Evolutionary conservation across 2,329 filamentous ascomycete species (phyloP).

Genomic region (Penicillium olsonii): DNA sequence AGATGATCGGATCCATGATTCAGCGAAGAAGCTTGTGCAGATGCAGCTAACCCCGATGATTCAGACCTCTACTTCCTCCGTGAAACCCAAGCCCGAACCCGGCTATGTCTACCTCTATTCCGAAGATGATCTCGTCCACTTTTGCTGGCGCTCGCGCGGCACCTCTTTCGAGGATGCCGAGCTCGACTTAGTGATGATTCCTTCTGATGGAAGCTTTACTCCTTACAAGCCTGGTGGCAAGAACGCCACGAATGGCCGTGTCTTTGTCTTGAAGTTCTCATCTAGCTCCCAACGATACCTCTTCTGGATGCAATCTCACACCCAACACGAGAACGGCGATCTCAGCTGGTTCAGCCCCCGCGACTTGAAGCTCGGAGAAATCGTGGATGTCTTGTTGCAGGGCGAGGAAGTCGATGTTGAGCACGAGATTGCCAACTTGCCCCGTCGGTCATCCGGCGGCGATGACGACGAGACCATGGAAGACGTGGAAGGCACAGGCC

Average conservation of each 20-base stretch:
- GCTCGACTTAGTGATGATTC: conserved; percentile 91
- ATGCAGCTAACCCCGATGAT: conserved; percentile 11
- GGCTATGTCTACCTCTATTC: conserved; percentile 92
- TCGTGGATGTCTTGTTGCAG: conserved; percentile 81
- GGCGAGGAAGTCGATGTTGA: conserved; percentile 84
- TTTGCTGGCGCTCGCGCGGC: conserved; percentile 90
- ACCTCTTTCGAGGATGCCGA: conserved; percentile 71
- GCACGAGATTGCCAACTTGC: conserved; percentile 67
- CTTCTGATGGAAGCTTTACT: conserved; percentile 80
- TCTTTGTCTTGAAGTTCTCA: conserved; percentile 90
- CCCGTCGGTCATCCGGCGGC: conserved; percentile 50
- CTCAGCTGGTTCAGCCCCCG: conserved; percentile 78
- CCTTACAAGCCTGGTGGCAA: conserved; percentile 72
- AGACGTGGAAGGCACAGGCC: conserved; percentile 66
- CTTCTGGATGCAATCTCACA: conserved; percentile 95
- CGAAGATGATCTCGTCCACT: conserved; percentile 93
- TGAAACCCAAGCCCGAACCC: conserved; percentile 70
- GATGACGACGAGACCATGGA: conserved; percentile 78
- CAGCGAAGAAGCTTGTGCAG: neutral
- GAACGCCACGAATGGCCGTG: conserved; percentile 76
- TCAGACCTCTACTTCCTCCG: conserved; percentile 61
- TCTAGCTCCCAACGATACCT: conserved; percentile 89
- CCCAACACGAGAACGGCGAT: conserved; percentile 71
- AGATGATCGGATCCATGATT: conserved; percentile 6
- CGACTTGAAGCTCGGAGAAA: conserved; percentile 82